Evolutionary conservation across 2,329 filamentous ascomycete species (phyloP), one percentile per base, ranked within the genome.

Genomic region (Phialophora chinensis): DNA sequence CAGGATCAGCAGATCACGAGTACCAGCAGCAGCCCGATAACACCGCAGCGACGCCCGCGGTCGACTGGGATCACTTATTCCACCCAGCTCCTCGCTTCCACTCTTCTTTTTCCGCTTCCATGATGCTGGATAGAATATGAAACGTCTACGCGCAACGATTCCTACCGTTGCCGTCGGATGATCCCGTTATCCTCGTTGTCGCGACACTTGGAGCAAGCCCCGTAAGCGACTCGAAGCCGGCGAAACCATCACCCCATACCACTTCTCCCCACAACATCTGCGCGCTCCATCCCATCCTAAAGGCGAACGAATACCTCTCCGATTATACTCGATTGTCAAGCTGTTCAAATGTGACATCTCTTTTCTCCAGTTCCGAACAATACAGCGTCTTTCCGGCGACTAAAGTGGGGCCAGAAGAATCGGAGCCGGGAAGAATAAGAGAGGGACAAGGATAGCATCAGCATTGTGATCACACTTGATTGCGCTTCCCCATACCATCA

Each of bases 361-460:
- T 52, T 59, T 47, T 50, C 49, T 53, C 47, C 31, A 29, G 17
- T 60, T 52, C 61, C 64, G 47, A 66, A 58, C 17, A 66, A 25
- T 47, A 65, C 61, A 62, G 38, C 58, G 57, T 50, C 44, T 65
- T 60, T 61, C 59, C 49, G 59, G 57, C 52, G 62, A 54, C 62
- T 44, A 63, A 65, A 69, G 67, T 69, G 67, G 67, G 67, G 67
- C 65, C 64, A 56, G 42, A 63, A 57, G 66, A 60, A 63, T 62
- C 53, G 60, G 60, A 66, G 57, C 50, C 59, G 35, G 60, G 56
- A 66, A 60, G 55, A 60, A 49, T 20, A 67, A 62, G 65, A 60
- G 66, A 56, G 60, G 59, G 59, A 55, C 53, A 23, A 58, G 55
- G 35, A 55, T 20, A 17, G 53, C 25, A 17, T 33, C 53, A 14